A percentile compares a stretch with the other conserved stretches of the same genome.
Evolutionary conservation across 1,284 basidiomycete genomes (phyloP).

Genomic region (Agaricales sp.): DNA sequence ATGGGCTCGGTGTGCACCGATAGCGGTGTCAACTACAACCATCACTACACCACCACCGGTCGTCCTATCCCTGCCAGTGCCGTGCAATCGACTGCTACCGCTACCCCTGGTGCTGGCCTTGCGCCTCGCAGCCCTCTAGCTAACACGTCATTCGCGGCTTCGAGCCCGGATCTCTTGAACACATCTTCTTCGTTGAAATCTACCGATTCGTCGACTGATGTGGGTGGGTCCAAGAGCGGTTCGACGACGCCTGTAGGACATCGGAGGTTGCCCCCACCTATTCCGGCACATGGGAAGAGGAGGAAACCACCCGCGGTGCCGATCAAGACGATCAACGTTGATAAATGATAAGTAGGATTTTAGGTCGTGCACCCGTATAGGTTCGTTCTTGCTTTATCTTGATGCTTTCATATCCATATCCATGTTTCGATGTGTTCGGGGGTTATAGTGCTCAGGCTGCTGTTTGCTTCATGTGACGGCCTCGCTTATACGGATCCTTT

Average conservation of each 20-base stretch:
- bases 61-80: not conserved
- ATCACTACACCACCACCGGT: not conserved
- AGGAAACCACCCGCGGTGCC: conserved; percentile 23
- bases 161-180: not conserved
- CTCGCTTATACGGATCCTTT: too few relatives aligned
- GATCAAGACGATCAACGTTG: conserved; percentile 10
- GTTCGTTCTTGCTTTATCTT: too few relatives aligned
- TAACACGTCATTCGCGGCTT: not conserved
- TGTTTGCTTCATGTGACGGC: too few relatives aligned
- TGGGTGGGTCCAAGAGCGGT: conserved; percentile 3
- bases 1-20: not conserved
- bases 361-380: too few relatives aligned
- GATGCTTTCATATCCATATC: too few relatives aligned
- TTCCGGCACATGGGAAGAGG: conserved; percentile 13
- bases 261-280: conserved; percentile 14
- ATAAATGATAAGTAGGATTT: conserved; percentile 7
- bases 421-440: too few relatives aligned
- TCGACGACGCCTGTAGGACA: conserved; percentile 2
- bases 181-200: not conserved
- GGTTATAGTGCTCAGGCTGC: too few relatives aligned
- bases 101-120: not conserved
- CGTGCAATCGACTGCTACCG: not conserved
- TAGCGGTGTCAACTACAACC: not conserved
- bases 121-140: not conserved
- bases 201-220: not conserved